Evolutionary conservation across 2,329 filamentous ascomycete species (phyloP).

Genomic region (Colletotrichum tabaci): DNA sequence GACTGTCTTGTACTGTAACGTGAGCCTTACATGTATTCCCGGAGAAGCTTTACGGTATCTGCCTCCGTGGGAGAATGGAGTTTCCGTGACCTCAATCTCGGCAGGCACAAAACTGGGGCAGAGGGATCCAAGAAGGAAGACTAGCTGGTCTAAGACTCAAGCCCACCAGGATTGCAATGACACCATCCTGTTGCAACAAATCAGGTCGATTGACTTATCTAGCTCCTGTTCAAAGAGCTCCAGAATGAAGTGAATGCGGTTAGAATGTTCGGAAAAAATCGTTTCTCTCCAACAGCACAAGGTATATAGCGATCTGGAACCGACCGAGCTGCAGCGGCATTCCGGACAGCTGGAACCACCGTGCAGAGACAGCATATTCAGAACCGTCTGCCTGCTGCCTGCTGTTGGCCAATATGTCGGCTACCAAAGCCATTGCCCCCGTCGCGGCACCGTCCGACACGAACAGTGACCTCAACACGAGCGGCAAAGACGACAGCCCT

Average conservation of each 20-base stretch:
- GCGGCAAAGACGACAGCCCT: slow-evolving; percentile 1
- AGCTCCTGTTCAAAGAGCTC: background rate
- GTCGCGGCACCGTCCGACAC: slow-evolving; percentile 16
- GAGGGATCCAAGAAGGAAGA: background rate
- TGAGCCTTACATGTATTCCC: background rate
- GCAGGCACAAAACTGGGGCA: background rate
- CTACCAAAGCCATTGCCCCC: slow-evolving; percentile 12
- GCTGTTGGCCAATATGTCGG: slow-evolving; percentile 7
- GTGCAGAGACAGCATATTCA: background rate
- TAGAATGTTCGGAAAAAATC: slow-evolving; percentile 28
- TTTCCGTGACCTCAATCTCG: background rate
- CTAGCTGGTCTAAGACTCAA: background rate
- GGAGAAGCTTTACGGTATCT: too few species aligned
- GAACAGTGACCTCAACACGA: slow-evolving; percentile 13
- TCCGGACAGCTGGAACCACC: background rate
- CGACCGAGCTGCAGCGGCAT: slow-evolving; percentile 6
- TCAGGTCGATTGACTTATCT: background rate
- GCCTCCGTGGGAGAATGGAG: background rate
- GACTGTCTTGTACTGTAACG: too few species aligned
- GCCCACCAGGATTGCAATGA: slow-evolving; percentile 4
- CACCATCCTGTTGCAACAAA: slow-evolving; percentile 22
- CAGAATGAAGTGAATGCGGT: background rate
- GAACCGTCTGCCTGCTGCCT: background rate
- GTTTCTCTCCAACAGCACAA: slow-evolving; percentile 9
- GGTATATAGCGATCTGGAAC: slow-evolving; percentile 31